These are phyloP conservation scores for Sporothrix curviconia DNA, from an alignment of 2,329 filamentous ascomycete genomes.

Conservation along the genomic window DNA sequence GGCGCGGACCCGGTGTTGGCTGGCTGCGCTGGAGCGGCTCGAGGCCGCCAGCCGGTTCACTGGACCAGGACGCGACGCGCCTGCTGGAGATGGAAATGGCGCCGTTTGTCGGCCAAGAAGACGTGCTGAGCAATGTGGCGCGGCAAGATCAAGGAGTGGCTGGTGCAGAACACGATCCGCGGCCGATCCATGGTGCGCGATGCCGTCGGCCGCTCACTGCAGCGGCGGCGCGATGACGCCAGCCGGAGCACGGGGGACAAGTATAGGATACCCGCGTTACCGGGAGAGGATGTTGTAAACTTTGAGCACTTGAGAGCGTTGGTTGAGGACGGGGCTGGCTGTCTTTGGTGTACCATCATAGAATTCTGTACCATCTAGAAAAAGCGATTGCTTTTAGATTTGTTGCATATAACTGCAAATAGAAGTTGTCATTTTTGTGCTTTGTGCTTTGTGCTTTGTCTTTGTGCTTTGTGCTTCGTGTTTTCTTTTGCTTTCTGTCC, in stretches of 20 bases:
- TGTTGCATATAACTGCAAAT: too few relatives aligned
- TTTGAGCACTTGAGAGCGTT: too few relatives aligned
- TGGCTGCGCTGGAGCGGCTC: slow-evolving; percentile 60
- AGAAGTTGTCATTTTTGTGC: too few relatives aligned
- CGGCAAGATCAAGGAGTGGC: slow-evolving; percentile 72
- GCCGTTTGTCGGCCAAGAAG: slow-evolving; percentile 70
- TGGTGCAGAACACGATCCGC: slow-evolving; percentile 79
- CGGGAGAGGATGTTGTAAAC: background rate
- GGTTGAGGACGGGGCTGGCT: too few relatives aligned
- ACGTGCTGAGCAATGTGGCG: slow-evolving; percentile 58
- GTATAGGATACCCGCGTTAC: slow-evolving; percentile 22
- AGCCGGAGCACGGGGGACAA: slow-evolving; percentile 50
- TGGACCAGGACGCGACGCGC: slow-evolving; percentile 63
- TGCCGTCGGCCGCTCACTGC: slow-evolving; percentile 63
- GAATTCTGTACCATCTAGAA: too few relatives aligned
- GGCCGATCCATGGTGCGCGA: slow-evolving; percentile 75
- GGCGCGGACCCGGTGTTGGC: slow-evolving; percentile 45
- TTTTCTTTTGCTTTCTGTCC: too few relatives aligned
- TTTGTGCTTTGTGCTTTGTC: too few relatives aligned
- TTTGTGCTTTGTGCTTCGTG: too few relatives aligned
- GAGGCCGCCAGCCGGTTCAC: slow-evolving; percentile 50
- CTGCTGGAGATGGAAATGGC: slow-evolving; percentile 72
- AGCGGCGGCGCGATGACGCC: slow-evolving; percentile 59
- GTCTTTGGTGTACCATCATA: too few relatives aligned
- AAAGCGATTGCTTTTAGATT: too few relatives aligned